Evolutionary conservation across 148 eudicot genomes (phyloP).

Genomic region (Cornus florida): DNA sequence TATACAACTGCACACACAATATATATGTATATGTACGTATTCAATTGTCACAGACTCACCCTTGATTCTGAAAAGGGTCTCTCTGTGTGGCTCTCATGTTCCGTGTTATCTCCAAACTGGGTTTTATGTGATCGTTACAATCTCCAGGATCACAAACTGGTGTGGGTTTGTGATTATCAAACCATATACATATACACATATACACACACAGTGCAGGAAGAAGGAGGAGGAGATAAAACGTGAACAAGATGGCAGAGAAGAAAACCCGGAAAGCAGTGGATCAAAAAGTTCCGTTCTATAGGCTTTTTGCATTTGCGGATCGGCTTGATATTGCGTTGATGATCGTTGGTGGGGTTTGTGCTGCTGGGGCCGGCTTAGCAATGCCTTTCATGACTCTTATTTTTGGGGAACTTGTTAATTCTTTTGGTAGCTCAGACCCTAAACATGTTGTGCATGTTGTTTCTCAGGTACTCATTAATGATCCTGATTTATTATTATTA

Average conservation of each 20-base stretch:
- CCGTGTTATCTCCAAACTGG: too few relatives aligned
- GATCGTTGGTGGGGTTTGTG: constrained; percentile 54
- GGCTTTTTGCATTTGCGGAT: constrained; percentile 60
- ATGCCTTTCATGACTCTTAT: constrained; percentile 74
- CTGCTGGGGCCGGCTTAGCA: constrained; percentile 52
- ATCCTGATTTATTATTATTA: background rate
- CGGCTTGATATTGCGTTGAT: constrained; percentile 47
- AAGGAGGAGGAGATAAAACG: too few relatives aligned
- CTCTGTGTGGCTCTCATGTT: too few relatives aligned
- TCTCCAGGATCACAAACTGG: too few relatives aligned
- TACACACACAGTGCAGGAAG: too few relatives aligned
- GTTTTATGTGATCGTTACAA: too few relatives aligned
- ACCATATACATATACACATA: too few relatives aligned
- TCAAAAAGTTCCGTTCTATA: constrained; percentile 47
- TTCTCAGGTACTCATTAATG: constrained; percentile 49
- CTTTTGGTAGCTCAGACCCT: constrained; percentile 50
- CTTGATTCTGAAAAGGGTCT: too few relatives aligned
- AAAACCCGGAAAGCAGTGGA: background rate
- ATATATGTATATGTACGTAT: too few relatives aligned
- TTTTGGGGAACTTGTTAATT: constrained; percentile 55
- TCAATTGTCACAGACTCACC: too few relatives aligned
- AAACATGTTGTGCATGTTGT: constrained; percentile 49
- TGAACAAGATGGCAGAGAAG: background rate
- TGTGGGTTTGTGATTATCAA: too few relatives aligned
- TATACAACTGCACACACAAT: too few relatives aligned